Conservation (phyloP, 805 yeast genomes). For the Candida lessepsii region DNA sequence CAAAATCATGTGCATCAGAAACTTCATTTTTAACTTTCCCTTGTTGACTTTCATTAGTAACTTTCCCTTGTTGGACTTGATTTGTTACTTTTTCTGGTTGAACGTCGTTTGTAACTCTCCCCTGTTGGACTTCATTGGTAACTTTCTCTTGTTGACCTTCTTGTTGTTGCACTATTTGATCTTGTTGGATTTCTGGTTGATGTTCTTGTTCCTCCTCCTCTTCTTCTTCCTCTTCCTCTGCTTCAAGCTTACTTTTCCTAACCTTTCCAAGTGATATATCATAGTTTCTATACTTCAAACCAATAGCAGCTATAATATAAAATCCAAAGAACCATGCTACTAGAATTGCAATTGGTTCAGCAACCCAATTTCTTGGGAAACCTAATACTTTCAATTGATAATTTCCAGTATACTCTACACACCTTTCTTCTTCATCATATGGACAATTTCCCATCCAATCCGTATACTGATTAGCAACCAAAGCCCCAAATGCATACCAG, state of each 20-base stretch:
- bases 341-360: conserved; percentile 60
- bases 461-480: conserved; percentile 63
- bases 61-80: no score
- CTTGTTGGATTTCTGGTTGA: background rate
- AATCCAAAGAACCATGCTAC: conserved; percentile 60
- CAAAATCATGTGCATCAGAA: conserved; percentile 8
- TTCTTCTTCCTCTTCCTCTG: conserved; percentile 22
- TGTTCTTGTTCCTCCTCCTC: conserved; percentile 7
- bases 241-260: conserved; percentile 32
- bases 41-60: no score
- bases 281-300: conserved; percentile 48
- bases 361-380: conserved; percentile 60
- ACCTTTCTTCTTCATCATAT: conserved; percentile 20
- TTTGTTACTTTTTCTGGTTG: no score
- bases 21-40: background rate
- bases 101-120: no score
- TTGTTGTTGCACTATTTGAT: no score
- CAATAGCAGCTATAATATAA: conserved; percentile 45
- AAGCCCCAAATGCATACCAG: conserved; percentile 77
- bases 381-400: conserved; percentile 58
- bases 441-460: conserved; percentile 61
- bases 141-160: no score
- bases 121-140: no score
- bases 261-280: conserved; percentile 51
- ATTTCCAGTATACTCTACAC: conserved; percentile 51